These are phyloP conservation scores for Puccinia triticina DNA, from an alignment of 1,284 basidiomycete species.

Conservation along the genomic window DNA sequence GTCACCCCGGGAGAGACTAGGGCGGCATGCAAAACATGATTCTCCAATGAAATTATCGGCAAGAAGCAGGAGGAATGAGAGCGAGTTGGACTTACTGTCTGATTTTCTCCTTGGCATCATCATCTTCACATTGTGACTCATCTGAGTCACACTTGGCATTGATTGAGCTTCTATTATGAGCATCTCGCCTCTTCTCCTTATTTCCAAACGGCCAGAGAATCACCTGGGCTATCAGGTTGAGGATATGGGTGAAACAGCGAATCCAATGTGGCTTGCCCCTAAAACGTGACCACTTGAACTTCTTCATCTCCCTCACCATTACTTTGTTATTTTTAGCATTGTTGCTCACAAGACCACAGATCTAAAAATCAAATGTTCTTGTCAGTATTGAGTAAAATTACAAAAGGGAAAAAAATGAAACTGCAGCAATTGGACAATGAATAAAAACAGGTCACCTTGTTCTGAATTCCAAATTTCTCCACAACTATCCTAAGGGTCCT, in stretches of 20 bases:
- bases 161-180: background rate
- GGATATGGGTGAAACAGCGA: no score
- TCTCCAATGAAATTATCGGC: no score
- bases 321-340: constrained; percentile 6
- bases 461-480: background rate
- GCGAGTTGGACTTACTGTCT: no score
- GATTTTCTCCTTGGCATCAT: background rate
- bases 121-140: background rate
- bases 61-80: no score
- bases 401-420: background rate
- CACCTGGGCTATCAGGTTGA: no score
- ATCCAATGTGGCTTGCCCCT: no score
- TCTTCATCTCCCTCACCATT: constrained; percentile 1
- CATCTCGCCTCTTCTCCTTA: background rate
- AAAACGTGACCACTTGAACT: no score
- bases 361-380: background rate
- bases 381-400: background rate
- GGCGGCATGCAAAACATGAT: no score
- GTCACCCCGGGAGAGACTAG: no score
- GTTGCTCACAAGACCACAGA: background rate
- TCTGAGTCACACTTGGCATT: background rate
- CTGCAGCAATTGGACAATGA: no score
- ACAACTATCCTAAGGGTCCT: background rate
- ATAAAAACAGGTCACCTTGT: no score
- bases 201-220: background rate